These are phyloP conservation scores for Polygonum maritimum DNA, from an alignment of 148 eudicot genomes.

Conservation along the genomic window DNA sequence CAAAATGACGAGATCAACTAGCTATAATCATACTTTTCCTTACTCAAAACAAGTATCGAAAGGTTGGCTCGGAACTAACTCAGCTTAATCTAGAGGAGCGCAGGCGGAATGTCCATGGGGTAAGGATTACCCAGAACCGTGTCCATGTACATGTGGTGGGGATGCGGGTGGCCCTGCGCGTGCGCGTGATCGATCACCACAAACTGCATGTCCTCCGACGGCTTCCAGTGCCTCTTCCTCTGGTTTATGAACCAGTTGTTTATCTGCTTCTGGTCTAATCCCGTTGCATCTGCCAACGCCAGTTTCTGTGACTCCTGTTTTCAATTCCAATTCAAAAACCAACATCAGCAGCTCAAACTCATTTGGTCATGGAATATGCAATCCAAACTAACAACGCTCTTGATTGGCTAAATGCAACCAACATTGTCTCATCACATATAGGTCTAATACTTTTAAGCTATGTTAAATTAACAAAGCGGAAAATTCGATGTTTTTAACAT, in stretches of 20 bases:
- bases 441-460: too few relatives aligned
- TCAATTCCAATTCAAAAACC: background rate
- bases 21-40: background rate
- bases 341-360: background rate
- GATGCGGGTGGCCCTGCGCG: constrained; percentile 1
- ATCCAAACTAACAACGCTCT: too few relatives aligned
- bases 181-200: constrained; percentile 54
- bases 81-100: constrained; percentile 32
- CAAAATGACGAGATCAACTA: background rate
- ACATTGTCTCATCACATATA: too few relatives aligned
- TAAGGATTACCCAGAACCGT: constrained; percentile 60
- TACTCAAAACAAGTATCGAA: background rate
- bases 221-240: constrained; percentile 96
- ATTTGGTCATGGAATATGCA: too few relatives aligned
- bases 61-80: background rate
- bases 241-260: constrained; percentile 99
- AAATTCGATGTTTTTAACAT: too few relatives aligned
- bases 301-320: constrained; percentile 85
- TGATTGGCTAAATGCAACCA: too few relatives aligned
- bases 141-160: constrained; percentile 39
- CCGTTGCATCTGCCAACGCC: constrained; percentile 79
- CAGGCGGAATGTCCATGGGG: constrained; percentile 69
- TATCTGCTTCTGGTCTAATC: constrained; percentile 90
- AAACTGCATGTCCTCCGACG: constrained; percentile 89
- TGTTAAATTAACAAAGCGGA: too few relatives aligned